Conservation (phyloP, 805 yeast species). For the Metschnikowia bowlesiae region DNA sequence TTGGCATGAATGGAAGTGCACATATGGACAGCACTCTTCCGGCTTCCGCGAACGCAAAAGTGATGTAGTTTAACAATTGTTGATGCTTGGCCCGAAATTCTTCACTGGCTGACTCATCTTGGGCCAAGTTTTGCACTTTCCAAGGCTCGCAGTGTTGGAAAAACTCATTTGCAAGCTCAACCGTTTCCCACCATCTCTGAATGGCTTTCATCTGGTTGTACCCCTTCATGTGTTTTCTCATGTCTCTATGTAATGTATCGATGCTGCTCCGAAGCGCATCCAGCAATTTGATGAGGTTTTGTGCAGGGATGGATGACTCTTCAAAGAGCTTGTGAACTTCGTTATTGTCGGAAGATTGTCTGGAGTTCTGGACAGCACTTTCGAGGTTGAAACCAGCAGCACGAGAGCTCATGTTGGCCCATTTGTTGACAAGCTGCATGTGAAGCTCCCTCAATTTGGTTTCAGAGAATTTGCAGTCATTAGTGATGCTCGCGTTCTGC, state of each 20-base stretch:
- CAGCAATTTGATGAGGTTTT: background rate
- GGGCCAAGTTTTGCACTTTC: slow-evolving; percentile 40
- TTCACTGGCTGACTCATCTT: slow-evolving; percentile 15
- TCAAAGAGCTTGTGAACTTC: background rate
- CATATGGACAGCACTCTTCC: slow-evolving; percentile 64
- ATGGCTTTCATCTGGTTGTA: slow-evolving; percentile 57
- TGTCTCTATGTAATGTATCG: slow-evolving; percentile 15
- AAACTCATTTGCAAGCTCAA: slow-evolving; percentile 58
- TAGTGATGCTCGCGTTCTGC: slow-evolving; percentile 68
- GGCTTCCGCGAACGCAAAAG: slow-evolving; percentile 66
- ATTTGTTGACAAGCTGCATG: slow-evolving; percentile 70
- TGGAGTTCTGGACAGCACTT: slow-evolving; percentile 35
- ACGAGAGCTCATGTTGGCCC: slow-evolving; percentile 74
- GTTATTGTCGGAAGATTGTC: background rate
- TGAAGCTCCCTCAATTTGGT: slow-evolving; percentile 48
- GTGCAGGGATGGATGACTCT: background rate
- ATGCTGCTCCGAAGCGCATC: slow-evolving; percentile 10
- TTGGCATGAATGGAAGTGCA: slow-evolving; percentile 71
- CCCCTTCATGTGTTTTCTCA: slow-evolving; percentile 40
- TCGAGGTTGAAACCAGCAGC: slow-evolving; percentile 66
- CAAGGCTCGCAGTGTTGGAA: slow-evolving; percentile 77
- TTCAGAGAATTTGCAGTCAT: slow-evolving; percentile 78
- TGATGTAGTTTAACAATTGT: slow-evolving; percentile 42
- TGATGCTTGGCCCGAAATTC: slow-evolving; percentile 9
- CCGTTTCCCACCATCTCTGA: slow-evolving; percentile 53